Percentiles rank a stretch among this genome's conserved stretches.
Conservation (phyloP, 352 stramenopile species). For the Halophytophthora polymorphica region DNA sequence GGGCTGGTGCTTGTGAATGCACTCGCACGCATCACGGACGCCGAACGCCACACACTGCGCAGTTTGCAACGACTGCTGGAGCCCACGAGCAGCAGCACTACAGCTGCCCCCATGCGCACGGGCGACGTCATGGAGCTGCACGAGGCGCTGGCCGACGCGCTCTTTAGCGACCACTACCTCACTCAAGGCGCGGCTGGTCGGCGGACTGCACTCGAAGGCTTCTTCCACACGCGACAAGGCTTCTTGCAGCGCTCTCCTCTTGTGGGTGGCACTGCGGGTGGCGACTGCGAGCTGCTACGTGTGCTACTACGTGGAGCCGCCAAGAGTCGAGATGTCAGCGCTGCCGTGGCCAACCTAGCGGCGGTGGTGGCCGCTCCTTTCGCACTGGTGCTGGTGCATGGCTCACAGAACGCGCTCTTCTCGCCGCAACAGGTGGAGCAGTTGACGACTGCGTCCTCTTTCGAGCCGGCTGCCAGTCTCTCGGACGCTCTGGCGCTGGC, state of each 20-base stretch:
- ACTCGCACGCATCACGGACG: slow-evolving; percentile 20
- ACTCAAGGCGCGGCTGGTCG: slow-evolving; percentile 46
- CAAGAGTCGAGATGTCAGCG: slow-evolving; percentile 37
- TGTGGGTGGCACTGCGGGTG: background rate
- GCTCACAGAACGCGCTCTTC: slow-evolving; percentile 50
- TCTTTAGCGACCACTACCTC: slow-evolving; percentile 70
- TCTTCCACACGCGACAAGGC: slow-evolving; percentile 41
- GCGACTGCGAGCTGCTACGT: slow-evolving; percentile 29
- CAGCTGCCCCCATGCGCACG: background rate
- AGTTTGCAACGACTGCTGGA: slow-evolving; percentile 20
- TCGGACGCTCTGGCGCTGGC: slow-evolving; percentile 13
- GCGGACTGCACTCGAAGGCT: slow-evolving; percentile 37
- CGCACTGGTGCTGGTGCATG: slow-evolving; percentile 53
- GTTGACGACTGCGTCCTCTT: slow-evolving; percentile 14
- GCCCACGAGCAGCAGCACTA: background rate
- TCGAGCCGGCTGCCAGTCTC: slow-evolving; percentile 8
- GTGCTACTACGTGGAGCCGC: slow-evolving; percentile 38
- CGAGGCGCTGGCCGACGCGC: slow-evolving; percentile 33
- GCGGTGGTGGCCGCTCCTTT: slow-evolving; percentile 28
- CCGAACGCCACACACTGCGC: slow-evolving; percentile 21
- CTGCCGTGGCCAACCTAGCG: slow-evolving; percentile 28
- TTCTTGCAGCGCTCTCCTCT: slow-evolving; percentile 37
- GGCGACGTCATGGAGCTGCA: slow-evolving; percentile 37
- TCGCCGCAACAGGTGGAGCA: slow-evolving; percentile 29
- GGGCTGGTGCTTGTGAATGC: slow-evolving; percentile 59